phyloP scores from a whole-genome alignment of 306 rosid genomes.

The Cajanus cajan region DNA sequence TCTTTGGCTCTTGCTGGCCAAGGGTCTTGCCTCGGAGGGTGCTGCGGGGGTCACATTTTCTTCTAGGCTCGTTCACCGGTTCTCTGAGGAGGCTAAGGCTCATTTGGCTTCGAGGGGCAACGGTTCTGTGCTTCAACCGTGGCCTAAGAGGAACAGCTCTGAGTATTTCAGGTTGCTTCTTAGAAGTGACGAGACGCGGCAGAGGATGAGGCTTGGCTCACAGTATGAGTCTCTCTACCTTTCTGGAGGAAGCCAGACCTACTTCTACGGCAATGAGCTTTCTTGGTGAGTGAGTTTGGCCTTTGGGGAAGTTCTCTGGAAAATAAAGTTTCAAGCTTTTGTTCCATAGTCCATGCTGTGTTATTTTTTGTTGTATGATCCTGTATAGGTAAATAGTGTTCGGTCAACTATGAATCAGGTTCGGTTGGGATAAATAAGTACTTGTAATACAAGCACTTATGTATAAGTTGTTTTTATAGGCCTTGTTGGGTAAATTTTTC shows the following conservation, averaged over 20 bases:
- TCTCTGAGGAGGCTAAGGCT: constrained; percentile 60
- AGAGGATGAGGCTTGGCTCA: constrained; percentile 66
- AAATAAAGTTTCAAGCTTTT: constrained; percentile 7
- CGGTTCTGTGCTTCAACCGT: constrained; percentile 24
- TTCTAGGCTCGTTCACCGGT: constrained; percentile 70
- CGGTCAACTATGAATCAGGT: background rate
- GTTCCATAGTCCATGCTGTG: background rate
- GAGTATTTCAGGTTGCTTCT: constrained; percentile 63
- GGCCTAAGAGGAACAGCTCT: constrained; percentile 55
- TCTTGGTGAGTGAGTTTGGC: constrained; percentile 49
- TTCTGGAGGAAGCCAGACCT: constrained; percentile 63
- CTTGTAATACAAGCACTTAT: no score
- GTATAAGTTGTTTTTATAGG: no score
- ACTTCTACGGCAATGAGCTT: constrained; percentile 60
- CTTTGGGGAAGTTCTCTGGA: constrained; percentile 4
- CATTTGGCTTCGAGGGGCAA: constrained; percentile 40
- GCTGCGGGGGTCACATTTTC: constrained; percentile 45
- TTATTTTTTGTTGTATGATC: background rate
- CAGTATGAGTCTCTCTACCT: constrained; percentile 56
- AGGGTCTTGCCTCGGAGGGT: constrained; percentile 34
- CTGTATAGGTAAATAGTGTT: background rate
- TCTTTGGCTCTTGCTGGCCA: constrained; percentile 32
- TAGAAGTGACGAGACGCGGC: constrained; percentile 54
- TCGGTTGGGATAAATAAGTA: no score
- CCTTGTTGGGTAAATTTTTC: no score